Evolutionary conservation across 73 alveolate genomes (phyloP).

Genomic region (Tetrahymena thermophila): DNA sequence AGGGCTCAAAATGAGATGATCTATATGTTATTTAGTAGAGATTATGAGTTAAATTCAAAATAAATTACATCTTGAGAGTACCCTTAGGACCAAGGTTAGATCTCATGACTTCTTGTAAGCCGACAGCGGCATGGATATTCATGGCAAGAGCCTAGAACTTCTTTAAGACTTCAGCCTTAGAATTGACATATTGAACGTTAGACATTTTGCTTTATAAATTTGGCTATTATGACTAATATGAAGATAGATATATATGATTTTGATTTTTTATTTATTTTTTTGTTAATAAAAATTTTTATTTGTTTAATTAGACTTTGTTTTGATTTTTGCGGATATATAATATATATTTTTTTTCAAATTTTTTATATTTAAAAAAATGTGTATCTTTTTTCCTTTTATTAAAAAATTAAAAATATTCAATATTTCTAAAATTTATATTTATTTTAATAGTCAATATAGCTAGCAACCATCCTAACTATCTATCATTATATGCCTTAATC

Average conservation of each 20-base stretch:
- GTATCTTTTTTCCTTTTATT: background rate
- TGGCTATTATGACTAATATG: constrained; percentile 3
- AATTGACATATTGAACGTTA: constrained; percentile 77
- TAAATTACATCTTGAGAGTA: constrained; percentile 76
- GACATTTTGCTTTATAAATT: constrained; percentile 53
- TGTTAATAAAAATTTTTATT: background rate
- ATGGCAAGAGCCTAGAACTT: constrained; percentile 87
- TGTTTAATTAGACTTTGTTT: background rate
- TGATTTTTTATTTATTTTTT: background rate
- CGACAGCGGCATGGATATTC: constrained; percentile 88
- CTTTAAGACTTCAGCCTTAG: constrained; percentile 86
- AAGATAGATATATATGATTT: background rate
- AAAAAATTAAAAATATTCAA: background rate
- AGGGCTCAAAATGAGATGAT: background rate
- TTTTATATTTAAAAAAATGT: background rate
- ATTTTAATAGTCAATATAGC: background rate
- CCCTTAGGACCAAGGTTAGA: constrained; percentile 96
- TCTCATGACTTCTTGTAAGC: constrained; percentile 84
- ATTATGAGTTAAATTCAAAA: background rate
- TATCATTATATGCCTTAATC: background rate
- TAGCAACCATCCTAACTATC: background rate
- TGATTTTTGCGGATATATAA: background rate
- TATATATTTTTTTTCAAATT: background rate
- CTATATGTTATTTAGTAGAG: background rate
- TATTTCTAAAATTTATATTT: background rate